These are phyloP conservation scores for Magnusiomyces starmeri DNA, from an alignment of 1,139 yeast species.

Conservation along the genomic window DNA sequence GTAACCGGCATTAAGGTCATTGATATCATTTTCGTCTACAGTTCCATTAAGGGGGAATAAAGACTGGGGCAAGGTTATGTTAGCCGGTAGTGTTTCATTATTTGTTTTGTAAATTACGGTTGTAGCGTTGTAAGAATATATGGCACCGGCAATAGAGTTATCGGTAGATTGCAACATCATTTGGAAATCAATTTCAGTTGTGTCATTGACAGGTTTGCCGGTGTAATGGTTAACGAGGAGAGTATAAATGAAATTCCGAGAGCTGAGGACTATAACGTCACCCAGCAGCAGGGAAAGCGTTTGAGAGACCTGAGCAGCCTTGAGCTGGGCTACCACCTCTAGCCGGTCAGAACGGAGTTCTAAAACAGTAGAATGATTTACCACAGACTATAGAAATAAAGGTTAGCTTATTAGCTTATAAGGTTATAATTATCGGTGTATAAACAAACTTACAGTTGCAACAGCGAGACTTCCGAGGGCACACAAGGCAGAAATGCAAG, in stretches of 20 bases:
- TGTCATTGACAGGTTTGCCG: constrained; percentile 15
- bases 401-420: constrained; percentile 25
- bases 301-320: constrained; percentile 72
- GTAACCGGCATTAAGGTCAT: background rate
- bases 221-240: constrained; percentile 23
- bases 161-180: constrained; percentile 25
- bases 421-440: background rate
- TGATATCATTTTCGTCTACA: background rate
- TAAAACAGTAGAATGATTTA: constrained; percentile 58
- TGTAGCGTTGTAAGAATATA: constrained; percentile 20
- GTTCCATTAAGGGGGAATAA: constrained; percentile 19
- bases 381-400: constrained; percentile 34
- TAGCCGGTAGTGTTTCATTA: constrained; percentile 12
- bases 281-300: constrained; percentile 55
- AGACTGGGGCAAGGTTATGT: constrained; percentile 17
- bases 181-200: constrained; percentile 17
- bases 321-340: constrained; percentile 71
- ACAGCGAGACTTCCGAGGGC: constrained; percentile 66
- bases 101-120: constrained; percentile 8
- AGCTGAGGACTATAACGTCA: constrained; percentile 39
- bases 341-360: constrained; percentile 61
- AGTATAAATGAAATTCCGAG: constrained; percentile 27
- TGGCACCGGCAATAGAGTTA: constrained; percentile 22
- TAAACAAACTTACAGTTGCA: constrained; percentile 44
- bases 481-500: constrained; percentile 61